phyloP scores from a whole-genome alignment of 73 alveolate genomes.

The Blepharisma stoltei region DNA sequence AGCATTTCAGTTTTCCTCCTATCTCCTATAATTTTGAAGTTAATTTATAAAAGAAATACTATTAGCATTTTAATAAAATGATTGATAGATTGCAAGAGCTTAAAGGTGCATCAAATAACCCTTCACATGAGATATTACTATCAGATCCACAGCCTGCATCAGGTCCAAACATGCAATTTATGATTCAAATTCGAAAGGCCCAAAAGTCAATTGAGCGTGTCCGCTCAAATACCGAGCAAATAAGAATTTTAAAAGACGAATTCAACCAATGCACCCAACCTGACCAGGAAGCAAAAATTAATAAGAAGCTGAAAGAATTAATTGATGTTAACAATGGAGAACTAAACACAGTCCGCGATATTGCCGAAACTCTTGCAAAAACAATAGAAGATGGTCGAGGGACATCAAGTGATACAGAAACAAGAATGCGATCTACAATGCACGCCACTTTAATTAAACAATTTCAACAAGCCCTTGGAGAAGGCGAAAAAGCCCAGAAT shows the following conservation, averaged over 20 bases:
- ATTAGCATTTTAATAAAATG: not conserved
- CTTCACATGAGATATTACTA: not conserved
- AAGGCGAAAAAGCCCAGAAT: constrained; percentile 9
- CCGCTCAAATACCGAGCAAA: constrained; percentile 14
- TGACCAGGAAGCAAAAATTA: not conserved
- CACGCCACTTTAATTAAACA: constrained; percentile 16
- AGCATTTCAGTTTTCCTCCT: no score
- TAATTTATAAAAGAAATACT: not conserved
- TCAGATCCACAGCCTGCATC: not conserved
- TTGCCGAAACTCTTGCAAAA: not conserved
- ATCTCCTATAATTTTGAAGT: no score
- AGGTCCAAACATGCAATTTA: not conserved
- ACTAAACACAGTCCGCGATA: constrained; percentile 12
- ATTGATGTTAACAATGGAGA: not conserved
- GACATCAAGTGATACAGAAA: not conserved
- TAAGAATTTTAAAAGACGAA: not conserved
- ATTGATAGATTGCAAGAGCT: constrained; percentile 23
- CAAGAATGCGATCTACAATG: not conserved
- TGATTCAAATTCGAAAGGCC: not conserved
- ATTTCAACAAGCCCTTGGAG: constrained; percentile 1
- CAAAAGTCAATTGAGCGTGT: constrained; percentile 1
- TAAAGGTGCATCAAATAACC: not conserved
- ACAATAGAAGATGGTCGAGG: not conserved
- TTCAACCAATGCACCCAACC: constrained; percentile 5
- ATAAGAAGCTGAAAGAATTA: not conserved